Evolutionary conservation across 768 basidiomycete species (phyloP).

Genomic region (Suillus subluteus): DNA sequence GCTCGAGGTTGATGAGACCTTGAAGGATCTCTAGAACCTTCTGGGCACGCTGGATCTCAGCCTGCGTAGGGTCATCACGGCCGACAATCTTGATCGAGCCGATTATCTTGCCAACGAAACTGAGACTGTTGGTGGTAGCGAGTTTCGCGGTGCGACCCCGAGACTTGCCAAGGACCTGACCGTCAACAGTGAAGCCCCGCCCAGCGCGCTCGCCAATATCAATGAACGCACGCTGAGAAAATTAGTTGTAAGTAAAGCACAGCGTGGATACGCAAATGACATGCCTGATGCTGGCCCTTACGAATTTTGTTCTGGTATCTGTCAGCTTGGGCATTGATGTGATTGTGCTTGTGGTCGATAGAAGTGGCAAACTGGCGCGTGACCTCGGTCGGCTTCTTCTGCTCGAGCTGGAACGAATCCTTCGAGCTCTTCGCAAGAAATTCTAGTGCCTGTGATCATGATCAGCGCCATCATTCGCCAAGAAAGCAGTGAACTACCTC

Average conservation of each 20-base stretch:
- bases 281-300: slow-evolving; percentile 42
- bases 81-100: slow-evolving; percentile 52
- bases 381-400: slow-evolving; percentile 30
- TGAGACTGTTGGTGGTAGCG: slow-evolving; percentile 19
- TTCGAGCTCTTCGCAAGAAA: slow-evolving; percentile 31
- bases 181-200: slow-evolving; percentile 28
- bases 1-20: slow-evolving; percentile 28
- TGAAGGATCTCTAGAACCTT: slow-evolving; percentile 40
- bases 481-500: slow-evolving; percentile 16
- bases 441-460: slow-evolving; percentile 22
- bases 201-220: slow-evolving; percentile 26
- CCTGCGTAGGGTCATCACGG: slow-evolving; percentile 57
- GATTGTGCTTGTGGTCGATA: slow-evolving; percentile 16
- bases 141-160: slow-evolving; percentile 26
- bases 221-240: slow-evolving; percentile 22
- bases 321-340: slow-evolving; percentile 23
- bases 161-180: slow-evolving; percentile 17
- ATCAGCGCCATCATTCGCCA: neutral
- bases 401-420: slow-evolving; percentile 30
- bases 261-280: slow-evolving; percentile 7
- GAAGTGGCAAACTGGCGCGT: slow-evolving; percentile 25
- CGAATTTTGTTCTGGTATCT: slow-evolving; percentile 36
- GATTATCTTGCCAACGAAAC: slow-evolving; percentile 35
- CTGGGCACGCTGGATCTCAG: slow-evolving; percentile 49
- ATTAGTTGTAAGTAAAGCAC: neutral